Evolutionary conservation across 768 basidiomycete genomes (phyloP).

Genomic region (Trametes cinnabarina): DNA sequence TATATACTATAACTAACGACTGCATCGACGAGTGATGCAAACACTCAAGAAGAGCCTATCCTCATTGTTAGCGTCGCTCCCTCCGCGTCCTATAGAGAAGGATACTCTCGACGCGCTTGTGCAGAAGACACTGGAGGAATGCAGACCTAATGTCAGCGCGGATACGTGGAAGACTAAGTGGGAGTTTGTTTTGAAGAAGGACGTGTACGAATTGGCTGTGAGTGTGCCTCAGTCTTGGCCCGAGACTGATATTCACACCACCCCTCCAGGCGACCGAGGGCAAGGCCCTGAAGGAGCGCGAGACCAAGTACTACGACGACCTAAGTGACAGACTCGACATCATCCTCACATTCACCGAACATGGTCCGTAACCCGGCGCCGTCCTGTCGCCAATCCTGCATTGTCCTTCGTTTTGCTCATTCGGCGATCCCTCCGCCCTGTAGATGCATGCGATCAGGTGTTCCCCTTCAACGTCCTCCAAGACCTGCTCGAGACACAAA

Average conservation of each 20-base stretch:
- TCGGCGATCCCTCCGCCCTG: background rate
- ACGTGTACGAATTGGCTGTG: slow-evolving; percentile 72
- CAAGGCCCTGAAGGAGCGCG: slow-evolving; percentile 50
- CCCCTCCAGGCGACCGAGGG: slow-evolving; percentile 62
- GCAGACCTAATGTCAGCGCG: slow-evolving; percentile 38
- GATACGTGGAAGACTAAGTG: slow-evolving; percentile 71
- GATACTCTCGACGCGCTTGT: slow-evolving; percentile 50
- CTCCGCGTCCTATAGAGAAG: slow-evolving; percentile 49
- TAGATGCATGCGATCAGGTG: slow-evolving; percentile 75
- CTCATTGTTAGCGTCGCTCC: slow-evolving; percentile 50
- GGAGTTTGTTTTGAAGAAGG: slow-evolving; percentile 71
- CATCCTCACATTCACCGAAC: slow-evolving; percentile 72
- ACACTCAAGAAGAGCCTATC: slow-evolving; percentile 52
- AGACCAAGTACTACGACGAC: slow-evolving; percentile 57
- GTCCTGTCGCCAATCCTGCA: background rate
- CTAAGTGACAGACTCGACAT: slow-evolving; percentile 68
- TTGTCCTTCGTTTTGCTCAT: background rate
- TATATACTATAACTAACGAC: background rate
- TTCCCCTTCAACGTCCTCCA: slow-evolving; percentile 75
- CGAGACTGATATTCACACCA: background rate
- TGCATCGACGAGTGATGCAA: slow-evolving; percentile 44
- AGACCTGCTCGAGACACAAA: slow-evolving; percentile 83
- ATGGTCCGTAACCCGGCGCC: slow-evolving; percentile 45
- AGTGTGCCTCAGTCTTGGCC: slow-evolving; percentile 28
- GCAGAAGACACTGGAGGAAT: slow-evolving; percentile 41